These are phyloP conservation scores for Suhomyces bokatorum DNA, from an alignment of 1,139 yeast genomes.

Conservation along the genomic window DNA sequence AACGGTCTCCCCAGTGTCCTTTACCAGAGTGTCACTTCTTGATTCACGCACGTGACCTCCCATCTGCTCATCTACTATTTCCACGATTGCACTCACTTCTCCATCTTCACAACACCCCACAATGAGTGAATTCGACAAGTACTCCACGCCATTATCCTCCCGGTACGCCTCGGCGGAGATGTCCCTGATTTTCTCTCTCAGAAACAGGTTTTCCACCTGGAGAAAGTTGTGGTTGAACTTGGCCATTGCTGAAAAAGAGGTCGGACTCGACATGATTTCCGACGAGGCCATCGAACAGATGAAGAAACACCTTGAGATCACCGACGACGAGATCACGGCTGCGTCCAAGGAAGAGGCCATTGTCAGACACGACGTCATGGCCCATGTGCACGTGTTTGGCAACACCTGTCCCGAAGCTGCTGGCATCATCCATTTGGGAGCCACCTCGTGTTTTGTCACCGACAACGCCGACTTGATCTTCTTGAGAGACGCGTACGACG, in stretches of 20 bases:
- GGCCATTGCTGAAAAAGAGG: slow-evolving; percentile 93
- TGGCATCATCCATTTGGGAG: slow-evolving; percentile 97
- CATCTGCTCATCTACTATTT: neutral
- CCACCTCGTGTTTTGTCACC: slow-evolving; percentile 96
- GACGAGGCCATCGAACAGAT: slow-evolving; percentile 91
- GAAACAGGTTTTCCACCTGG: slow-evolving; percentile 97
- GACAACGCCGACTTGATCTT: slow-evolving; percentile 98
- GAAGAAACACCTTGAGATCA: slow-evolving; percentile 71
- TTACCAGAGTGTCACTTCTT: too few relatives aligned
- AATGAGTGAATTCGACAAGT: slow-evolving; percentile 56
- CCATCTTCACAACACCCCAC: neutral
- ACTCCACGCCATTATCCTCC: slow-evolving; percentile 90
- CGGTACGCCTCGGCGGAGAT: slow-evolving; percentile 98
- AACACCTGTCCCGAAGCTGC: slow-evolving; percentile 93
- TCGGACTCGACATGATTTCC: slow-evolving; percentile 79
- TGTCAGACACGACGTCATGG: slow-evolving; percentile 99
- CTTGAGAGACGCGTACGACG: slow-evolving; percentile 91
- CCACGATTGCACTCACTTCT: neutral
- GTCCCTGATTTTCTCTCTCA: slow-evolving; percentile 86
- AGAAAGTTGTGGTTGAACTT: slow-evolving; percentile 94
- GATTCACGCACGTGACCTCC: neutral
- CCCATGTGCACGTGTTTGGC: slow-evolving; percentile 96
- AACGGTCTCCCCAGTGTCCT: too few relatives aligned
- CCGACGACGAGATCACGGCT: slow-evolving; percentile 87
- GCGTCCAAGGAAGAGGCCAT: slow-evolving; percentile 95